phyloP scores from a whole-genome alignment of 2,329 filamentous ascomycete species.

The Arachnomyces sp. region DNA sequence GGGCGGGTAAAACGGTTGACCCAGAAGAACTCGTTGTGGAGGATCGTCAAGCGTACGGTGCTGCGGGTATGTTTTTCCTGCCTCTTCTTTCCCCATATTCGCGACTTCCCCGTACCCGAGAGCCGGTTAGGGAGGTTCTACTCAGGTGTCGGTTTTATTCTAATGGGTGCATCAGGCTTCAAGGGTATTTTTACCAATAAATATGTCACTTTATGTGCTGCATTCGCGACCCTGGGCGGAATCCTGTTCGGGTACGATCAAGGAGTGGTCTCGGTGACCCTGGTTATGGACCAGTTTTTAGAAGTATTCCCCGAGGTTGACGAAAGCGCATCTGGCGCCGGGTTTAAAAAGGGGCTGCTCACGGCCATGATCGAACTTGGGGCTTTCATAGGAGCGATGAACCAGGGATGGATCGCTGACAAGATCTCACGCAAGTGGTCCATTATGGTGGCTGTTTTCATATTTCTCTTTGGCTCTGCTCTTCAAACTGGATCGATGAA shows the following conservation, averaged over 20 bases:
- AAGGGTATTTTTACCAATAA: conserved; percentile 41
- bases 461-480: conserved; percentile 7
- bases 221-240: conserved; percentile 44
- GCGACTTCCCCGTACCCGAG: no score
- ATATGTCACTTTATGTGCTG: conserved; percentile 46
- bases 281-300: conserved; percentile 48
- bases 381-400: conserved; percentile 31
- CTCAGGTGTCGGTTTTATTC: background rate
- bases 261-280: conserved; percentile 38
- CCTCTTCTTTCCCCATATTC: no score
- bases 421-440: no score
- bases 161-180: background rate
- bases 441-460: conserved; percentile 29
- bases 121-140: no score
- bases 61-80: no score
- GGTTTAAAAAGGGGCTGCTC: conserved; percentile 34
- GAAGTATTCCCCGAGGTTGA: conserved; percentile 38
- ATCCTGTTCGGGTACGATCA: conserved; percentile 46
- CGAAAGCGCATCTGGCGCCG: conserved; percentile 28
- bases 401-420: conserved; percentile 32
- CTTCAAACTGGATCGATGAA: conserved; percentile 25
- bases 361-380: conserved; percentile 37
- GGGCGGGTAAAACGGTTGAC: no score
- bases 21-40: no score
- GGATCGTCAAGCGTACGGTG: no score